These are phyloP conservation scores for Fistulinella prunicolor DNA, from an alignment of 768 basidiomycete genomes.

Conservation along the genomic window DNA sequence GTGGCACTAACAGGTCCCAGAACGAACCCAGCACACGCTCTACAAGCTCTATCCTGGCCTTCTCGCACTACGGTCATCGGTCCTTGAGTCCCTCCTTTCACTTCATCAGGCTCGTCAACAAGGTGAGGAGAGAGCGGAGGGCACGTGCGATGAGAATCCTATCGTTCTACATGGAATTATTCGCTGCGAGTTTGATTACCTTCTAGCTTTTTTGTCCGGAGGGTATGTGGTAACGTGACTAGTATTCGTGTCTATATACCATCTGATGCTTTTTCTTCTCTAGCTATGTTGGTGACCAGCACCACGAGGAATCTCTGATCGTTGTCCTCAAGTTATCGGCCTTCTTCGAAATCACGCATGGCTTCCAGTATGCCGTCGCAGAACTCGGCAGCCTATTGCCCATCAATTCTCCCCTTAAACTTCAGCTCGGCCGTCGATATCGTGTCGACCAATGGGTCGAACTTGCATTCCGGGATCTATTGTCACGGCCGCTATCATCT, in stretches of 20 bases:
- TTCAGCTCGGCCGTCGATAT: conserved; percentile 5
- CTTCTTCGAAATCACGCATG: conserved; percentile 2
- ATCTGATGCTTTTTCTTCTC: not conserved
- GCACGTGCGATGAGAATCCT: conserved; percentile 1
- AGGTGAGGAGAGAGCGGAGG: not conserved
- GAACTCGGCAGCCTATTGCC: not conserved
- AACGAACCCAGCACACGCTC: not conserved
- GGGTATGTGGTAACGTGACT: not conserved
- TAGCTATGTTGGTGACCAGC: conserved; percentile 8
- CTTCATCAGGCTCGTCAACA: not conserved
- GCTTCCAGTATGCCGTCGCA: conserved; percentile 3
- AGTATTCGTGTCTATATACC: not conserved
- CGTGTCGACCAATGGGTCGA: conserved; percentile 11
- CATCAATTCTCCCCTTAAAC: not conserved
- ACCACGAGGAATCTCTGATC: conserved; percentile 1
- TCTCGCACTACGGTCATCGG: not conserved
- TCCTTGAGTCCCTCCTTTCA: not conserved
- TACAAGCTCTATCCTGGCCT: conserved; percentile 3
- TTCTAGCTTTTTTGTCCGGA: not conserved
- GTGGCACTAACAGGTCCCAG: not conserved
- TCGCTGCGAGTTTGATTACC: not conserved
- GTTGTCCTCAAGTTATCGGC: conserved; percentile 2
- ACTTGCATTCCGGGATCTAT: conserved; percentile 1
- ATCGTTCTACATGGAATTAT: conserved; percentile 1
- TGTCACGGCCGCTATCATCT: conserved; percentile 5